These are phyloP conservation scores for Pythium guiyangense DNA, from an alignment of 352 stramenopile species.

Conservation along the genomic window DNA sequence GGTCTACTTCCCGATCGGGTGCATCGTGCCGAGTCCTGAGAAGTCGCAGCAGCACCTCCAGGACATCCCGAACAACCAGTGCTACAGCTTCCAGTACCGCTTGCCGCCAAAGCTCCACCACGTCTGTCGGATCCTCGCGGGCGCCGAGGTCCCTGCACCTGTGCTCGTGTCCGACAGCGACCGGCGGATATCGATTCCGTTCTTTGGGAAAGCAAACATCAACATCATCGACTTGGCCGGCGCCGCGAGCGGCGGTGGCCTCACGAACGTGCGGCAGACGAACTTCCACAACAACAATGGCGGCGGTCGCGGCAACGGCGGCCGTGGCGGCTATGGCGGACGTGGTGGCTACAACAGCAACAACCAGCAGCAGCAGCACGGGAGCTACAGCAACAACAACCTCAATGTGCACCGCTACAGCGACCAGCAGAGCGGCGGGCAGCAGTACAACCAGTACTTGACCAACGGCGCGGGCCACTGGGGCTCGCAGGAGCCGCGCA, in stretches of 20 bases:
- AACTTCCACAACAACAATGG: conserved; percentile 22
- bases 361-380: conserved; percentile 33
- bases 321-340: conserved; percentile 21
- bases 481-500: conserved; percentile 72
- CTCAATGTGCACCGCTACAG: conserved; percentile 61
- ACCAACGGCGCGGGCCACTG: conserved; percentile 68
- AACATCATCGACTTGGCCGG: conserved; percentile 82
- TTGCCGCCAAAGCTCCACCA: conserved; percentile 48
- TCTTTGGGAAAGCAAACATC: conserved; percentile 82
- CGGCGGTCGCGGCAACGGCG: conserved; percentile 15
- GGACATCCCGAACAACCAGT: conserved; percentile 86
- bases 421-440: conserved; percentile 17
- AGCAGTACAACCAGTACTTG: conserved; percentile 76
- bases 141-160: conserved; percentile 27
- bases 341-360: conserved; percentile 23
- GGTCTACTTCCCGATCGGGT: conserved; percentile 68
- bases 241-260: conserved; percentile 18
- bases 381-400: conserved; percentile 51
- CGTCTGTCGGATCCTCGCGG: conserved; percentile 53
- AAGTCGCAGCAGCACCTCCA: conserved; percentile 64
- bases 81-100: conserved; percentile 80
- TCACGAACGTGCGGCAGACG: conserved; percentile 57
- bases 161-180: conserved; percentile 59
- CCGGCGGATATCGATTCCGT: conserved; percentile 67
- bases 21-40: conserved; percentile 70